Evolutionary conservation across 106 monocot genomes (phyloP), one percentile per base, ranked within the genome.

Genomic region (Dioscorea zingiberensis): DNA sequence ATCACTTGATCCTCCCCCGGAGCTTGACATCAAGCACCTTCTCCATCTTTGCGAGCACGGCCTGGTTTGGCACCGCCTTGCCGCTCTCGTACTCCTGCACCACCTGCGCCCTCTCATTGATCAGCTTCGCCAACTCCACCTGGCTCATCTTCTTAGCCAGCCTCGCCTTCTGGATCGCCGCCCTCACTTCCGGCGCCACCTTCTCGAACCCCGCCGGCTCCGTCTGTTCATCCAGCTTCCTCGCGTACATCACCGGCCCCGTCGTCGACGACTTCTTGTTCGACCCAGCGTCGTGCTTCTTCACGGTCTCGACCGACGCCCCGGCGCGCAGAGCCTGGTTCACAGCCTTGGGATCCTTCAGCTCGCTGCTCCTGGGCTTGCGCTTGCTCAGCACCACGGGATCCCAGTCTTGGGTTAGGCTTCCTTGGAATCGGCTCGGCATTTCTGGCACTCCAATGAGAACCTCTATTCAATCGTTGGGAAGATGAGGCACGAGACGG

Each of bases 31-130:
- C 79, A 38, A 86, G 86, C 14, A 73, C 86, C 64, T 70, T 56
- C 78, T 87, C 86, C 82, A 93, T 78, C 78, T 93, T 93, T 8
- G 80, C 82, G 18, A 93, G 83, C 64, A 93, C 85, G 22, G 77
- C 85, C 71, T 87, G 92, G 54, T 78, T 85, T 7, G 76, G 85
- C 70, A 85, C 89, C 12, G 88, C 93, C 81, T 81, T 83, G 4
- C 88, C 93, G 73, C 75, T 81, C 79, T 93, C 93, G 69, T 93
- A 89, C 71, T 93, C 93, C 83, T 85, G 88, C 63, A 93, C 93
- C 51, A 93, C 85, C 78, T 85, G 93, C 72, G 68, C 71, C 66
- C 73, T 64, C 88, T 93, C 93, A 65, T 83, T 88, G 65, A 88
- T 83, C 57, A 25, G 57, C 83, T 88, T 93, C 30, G 89, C 89